These are phyloP conservation scores for Scenedesmus sp. DNA, from an alignment of 163 green algal species.

Conservation along the genomic window DNA sequence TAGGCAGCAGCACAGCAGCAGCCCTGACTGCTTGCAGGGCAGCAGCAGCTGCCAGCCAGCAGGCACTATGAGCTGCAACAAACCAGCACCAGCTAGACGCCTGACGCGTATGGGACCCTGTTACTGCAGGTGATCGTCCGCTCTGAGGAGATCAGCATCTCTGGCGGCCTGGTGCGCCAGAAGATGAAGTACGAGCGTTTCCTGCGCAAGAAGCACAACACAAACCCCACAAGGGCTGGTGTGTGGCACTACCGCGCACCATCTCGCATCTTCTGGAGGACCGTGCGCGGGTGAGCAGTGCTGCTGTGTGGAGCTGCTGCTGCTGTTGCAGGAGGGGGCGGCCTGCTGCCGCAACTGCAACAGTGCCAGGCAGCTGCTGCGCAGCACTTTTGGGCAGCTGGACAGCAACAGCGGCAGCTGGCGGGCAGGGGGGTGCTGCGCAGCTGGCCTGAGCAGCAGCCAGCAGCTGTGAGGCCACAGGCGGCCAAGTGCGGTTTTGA, in stretches of 20 bases:
- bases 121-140: constrained; percentile 89
- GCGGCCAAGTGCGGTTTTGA: not conserved
- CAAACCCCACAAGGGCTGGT: constrained; percentile 89
- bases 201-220: constrained; percentile 95
- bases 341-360: not conserved
- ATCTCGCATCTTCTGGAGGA: constrained; percentile 96
- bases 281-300: constrained; percentile 87
- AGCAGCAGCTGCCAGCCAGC: not conserved
- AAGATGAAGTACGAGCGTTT: constrained; percentile 99
- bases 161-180: constrained; percentile 97
- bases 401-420: not conserved
- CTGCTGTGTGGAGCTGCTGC: not conserved
- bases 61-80: not conserved
- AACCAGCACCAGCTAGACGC: not conserved
- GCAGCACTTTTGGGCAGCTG: too few relatives aligned
- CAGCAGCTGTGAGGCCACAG: not conserved
- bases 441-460: not conserved
- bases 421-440: not conserved
- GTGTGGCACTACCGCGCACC: constrained; percentile 97
- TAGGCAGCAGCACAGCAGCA: not conserved
- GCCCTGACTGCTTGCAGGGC: not conserved
- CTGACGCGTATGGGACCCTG: not conserved
- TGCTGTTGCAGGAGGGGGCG: not conserved
- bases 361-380: not conserved
- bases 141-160: constrained; percentile 96